These are phyloP conservation scores for Royoungia palumana DNA, from an alignment of 768 basidiomycete species.

Conservation along the genomic window DNA sequence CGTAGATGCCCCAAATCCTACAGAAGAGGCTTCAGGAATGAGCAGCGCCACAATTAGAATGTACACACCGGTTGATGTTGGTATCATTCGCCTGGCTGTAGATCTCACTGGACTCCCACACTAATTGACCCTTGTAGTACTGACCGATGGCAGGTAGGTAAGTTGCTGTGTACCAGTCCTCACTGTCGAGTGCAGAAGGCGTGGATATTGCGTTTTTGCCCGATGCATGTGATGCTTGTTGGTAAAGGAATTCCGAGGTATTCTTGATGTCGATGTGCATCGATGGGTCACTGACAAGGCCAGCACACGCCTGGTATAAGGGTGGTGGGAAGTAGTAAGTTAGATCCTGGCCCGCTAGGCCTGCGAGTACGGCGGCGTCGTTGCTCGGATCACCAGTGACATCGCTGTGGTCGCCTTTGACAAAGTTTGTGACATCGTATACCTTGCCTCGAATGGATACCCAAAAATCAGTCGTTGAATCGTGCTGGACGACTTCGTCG, in stretches of 20 bases:
- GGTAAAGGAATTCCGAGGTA: conserved; percentile 39
- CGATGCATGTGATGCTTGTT: conserved; percentile 54
- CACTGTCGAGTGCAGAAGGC: conserved; percentile 33
- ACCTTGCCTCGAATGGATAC: conserved; percentile 61
- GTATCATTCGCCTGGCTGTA: conserved; percentile 35
- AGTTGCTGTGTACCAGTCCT: conserved; percentile 54
- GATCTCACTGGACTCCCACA: conserved; percentile 43
- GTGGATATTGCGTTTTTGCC: conserved; percentile 42
- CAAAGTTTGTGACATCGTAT: conserved; percentile 59
- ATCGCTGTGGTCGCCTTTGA: conserved; percentile 62
- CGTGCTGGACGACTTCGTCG: conserved; percentile 50
- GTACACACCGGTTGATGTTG: conserved; percentile 30
- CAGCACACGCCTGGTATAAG: conserved; percentile 53
- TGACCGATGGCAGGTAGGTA: conserved; percentile 55
- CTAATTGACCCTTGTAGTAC: conserved; percentile 60
- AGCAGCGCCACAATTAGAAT: conserved; percentile 6
- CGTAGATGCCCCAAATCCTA: conserved; percentile 60
- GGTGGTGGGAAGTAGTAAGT: conserved; percentile 64
- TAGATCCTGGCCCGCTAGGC: conserved; percentile 60
- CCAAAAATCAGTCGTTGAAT: conserved; percentile 52
- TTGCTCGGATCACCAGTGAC: conserved; percentile 52
- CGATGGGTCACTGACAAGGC: conserved; percentile 46
- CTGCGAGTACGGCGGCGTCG: conserved; percentile 40
- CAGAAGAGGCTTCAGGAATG: conserved; percentile 6
- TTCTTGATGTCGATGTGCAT: conserved; percentile 46